Evolutionary conservation across 192 early-diverging fungal species (phyloP).

Genomic region (Umbelopsis sp.): DNA sequence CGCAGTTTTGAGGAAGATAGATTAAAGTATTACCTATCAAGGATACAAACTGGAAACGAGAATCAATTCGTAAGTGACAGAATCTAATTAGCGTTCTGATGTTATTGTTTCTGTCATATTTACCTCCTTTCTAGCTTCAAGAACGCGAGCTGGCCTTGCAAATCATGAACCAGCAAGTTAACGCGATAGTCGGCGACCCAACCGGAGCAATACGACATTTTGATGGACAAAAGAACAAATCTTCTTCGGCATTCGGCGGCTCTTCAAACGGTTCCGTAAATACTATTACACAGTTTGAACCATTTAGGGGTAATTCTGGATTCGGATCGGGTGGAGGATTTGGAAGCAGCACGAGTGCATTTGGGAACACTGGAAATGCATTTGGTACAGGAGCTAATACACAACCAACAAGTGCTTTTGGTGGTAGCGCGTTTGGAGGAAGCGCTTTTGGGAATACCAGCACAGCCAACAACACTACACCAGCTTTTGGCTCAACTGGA

Average conservation of each 20-base stretch:
- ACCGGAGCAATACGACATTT: constrained; percentile 41
- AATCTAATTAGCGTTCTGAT: background rate
- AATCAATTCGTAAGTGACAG: constrained; percentile 25
- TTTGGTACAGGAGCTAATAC: background rate
- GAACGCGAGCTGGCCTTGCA: constrained; percentile 34
- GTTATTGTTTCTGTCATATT: constrained; percentile 4
- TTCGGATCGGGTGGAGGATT: constrained; percentile 21
- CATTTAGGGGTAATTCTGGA: constrained; percentile 25
- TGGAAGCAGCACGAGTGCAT: background rate
- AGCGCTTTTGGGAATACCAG: constrained; percentile 19
- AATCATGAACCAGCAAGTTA: constrained; percentile 43
- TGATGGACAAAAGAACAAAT: constrained; percentile 29
- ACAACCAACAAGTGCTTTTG: background rate
- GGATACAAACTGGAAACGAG: constrained; percentile 25
- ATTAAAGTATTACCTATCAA: constrained; percentile 47
- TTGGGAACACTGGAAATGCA: background rate
- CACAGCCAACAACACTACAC: background rate
- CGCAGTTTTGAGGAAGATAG: constrained; percentile 66
- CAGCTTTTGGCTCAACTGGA: background rate
- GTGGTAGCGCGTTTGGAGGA: constrained; percentile 26
- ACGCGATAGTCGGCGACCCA: constrained; percentile 35
- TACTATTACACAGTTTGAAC: constrained; percentile 26
- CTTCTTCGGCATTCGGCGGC: constrained; percentile 29
- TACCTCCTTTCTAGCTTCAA: constrained; percentile 28
- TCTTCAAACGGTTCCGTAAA: too few species aligned